These are phyloP conservation scores for Hypoxylon sp. DNA, from an alignment of 2,329 filamentous ascomycete genomes.

Conservation along the genomic window DNA sequence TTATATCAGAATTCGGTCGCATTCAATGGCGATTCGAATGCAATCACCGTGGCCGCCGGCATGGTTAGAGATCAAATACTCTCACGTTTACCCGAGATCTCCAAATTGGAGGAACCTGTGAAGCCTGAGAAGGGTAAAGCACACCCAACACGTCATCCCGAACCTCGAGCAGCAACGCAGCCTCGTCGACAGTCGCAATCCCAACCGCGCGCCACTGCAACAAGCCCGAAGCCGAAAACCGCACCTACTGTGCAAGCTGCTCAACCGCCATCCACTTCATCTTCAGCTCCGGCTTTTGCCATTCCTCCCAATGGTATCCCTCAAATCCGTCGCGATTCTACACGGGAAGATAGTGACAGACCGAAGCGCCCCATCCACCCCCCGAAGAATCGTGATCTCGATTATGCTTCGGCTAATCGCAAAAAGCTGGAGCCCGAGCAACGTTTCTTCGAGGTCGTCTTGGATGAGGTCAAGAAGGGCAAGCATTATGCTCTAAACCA, in stretches of 20 bases:
- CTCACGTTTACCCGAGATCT: constrained; percentile 61
- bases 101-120: constrained; percentile 66
- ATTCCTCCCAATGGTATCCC: constrained; percentile 83
- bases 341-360: constrained; percentile 79
- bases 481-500: constrained; percentile 78
- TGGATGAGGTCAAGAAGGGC: constrained; percentile 81
- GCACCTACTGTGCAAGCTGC: constrained; percentile 48
- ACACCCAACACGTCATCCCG: constrained; percentile 63
- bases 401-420: constrained; percentile 82
- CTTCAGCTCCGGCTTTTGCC: constrained; percentile 75
- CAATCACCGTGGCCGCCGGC: constrained; percentile 73
- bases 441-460: constrained; percentile 87
- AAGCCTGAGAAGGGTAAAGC: constrained; percentile 72
- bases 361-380: constrained; percentile 96
- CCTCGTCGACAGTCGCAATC: constrained; percentile 55
- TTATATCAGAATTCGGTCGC: constrained; percentile 83
- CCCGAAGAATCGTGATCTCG: constrained; percentile 90
- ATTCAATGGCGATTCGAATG: constrained; percentile 87
- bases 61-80: constrained; percentile 71
- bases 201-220: constrained; percentile 53
- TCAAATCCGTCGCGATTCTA: constrained; percentile 87
- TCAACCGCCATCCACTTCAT: constrained; percentile 56
- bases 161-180: constrained; percentile 59
- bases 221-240: constrained; percentile 57
- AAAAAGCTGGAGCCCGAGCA: constrained; percentile 92